These are phyloP conservation scores for Platanthera zijinensis DNA, from an alignment of 106 monocot species.

Conservation along the genomic window DNA sequence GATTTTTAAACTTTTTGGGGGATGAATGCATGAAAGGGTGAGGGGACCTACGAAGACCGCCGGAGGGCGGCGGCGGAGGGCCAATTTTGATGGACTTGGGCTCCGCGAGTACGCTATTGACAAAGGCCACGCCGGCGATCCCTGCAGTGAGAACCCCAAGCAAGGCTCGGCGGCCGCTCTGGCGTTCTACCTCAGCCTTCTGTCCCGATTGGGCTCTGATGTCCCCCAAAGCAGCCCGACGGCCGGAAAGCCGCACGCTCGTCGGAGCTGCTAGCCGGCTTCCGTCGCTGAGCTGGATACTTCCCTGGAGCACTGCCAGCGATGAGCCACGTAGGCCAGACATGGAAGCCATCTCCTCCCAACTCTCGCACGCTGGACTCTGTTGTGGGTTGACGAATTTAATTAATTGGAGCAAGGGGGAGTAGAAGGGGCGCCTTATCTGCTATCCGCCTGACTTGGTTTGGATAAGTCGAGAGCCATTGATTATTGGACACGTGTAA, in stretches of 20 bases:
- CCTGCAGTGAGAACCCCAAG: slow-evolving; percentile 60
- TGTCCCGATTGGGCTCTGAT: slow-evolving; percentile 33
- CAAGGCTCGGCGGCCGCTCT: slow-evolving; percentile 45
- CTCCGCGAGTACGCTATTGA: slow-evolving; percentile 61
- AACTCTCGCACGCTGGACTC: slow-evolving; percentile 18
- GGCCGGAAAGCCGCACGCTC: slow-evolving; percentile 3
- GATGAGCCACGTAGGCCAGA: slow-evolving; percentile 57
- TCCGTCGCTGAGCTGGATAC: slow-evolving; percentile 44
- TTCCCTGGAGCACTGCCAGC: slow-evolving; percentile 50
- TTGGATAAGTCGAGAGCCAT: slow-evolving; percentile 44
- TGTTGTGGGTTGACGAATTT: not conserved
- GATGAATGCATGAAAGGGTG: not conserved
- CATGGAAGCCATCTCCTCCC: slow-evolving; percentile 84
- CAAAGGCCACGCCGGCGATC: slow-evolving; percentile 51
- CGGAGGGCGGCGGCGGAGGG: slow-evolving; percentile 78
- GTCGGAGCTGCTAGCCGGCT: slow-evolving; percentile 12
- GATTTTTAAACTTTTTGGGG: no score
- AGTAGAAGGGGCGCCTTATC: slow-evolving; percentile 21
- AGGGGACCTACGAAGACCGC: slow-evolving; percentile 64
- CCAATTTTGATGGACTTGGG: slow-evolving; percentile 73
- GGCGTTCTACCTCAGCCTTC: slow-evolving; percentile 14
- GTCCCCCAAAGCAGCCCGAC: not conserved
- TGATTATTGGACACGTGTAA: slow-evolving; percentile 31
- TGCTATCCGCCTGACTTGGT: slow-evolving; percentile 17
- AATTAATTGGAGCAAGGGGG: not conserved